Base-by-base conservation (phyloP, 768 basidiomycete species). In the Mycena rebaudengoi region DNA sequence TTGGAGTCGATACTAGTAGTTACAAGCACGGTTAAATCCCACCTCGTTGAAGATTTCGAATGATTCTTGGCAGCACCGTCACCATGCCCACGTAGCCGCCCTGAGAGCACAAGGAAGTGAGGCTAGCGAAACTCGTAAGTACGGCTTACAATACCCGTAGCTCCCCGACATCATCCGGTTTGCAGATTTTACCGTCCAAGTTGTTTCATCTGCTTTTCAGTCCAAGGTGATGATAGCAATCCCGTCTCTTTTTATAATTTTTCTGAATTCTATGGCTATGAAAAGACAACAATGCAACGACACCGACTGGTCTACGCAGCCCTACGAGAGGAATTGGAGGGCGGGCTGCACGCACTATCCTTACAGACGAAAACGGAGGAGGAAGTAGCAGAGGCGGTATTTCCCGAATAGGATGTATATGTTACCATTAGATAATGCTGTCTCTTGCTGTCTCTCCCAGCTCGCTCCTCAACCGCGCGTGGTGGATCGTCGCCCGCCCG, bases 61-160 rank as follows among this genome's bases (percentile, higher is more conserved):
- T 77, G 91, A 95, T 71, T 95, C 94, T 53, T 89, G 87, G 86
- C 83, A 91, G 78, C 94, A 95, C 76, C 86, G 91, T 71, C 91
- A 95, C 79, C 94, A 95, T 78, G 84, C 85, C n/a, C n/a, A n/a
- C n/a, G n/a, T n/a, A n/a, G n/a, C n/a, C 58, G 82, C 94, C 46
- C 95, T 95, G 94, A 85, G 85, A 73, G 88, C 82, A 43, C 82
- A 86, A 75, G 86, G 83, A 53, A 60, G 51, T 57, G 88, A 85
- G 43, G 88, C 82, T 71, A 89, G 88, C 60, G 94, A 95, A 83
- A 92, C 94, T 48, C 94, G 94, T 95, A 83, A 70, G 91, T 85
- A 46, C 39, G 45, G 49, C 37, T 52, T 63, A 62, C 54, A 13
- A 54, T 16, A 44, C 41, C 25, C 40, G 44, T 33, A 52, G 23